A percentile compares a stretch with the other conserved stretches of the same genome.
Conservation (phyloP, 2,329 filamentous ascomycete species). For the Pseudofabraea citricarpa region DNA sequence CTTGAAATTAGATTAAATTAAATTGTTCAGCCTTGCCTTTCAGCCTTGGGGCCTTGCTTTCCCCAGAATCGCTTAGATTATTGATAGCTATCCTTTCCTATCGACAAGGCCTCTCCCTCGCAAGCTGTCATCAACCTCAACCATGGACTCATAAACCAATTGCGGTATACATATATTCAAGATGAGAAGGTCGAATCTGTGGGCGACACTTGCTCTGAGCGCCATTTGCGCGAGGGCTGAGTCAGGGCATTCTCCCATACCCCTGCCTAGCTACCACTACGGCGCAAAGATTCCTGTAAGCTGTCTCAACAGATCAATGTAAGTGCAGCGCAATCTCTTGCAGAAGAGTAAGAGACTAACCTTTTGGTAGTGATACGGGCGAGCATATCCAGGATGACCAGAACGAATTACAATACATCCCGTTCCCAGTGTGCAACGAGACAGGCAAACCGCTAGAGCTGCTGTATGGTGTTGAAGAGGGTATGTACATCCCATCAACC, state of each 20-base stretch:
- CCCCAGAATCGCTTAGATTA: background rate
- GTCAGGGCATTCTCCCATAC: slow-evolving; percentile 21
- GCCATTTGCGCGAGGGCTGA: background rate
- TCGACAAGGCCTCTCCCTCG: background rate
- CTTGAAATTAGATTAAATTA: no score
- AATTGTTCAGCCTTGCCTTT: slow-evolving; percentile 1
- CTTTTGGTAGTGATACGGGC: slow-evolving; percentile 64
- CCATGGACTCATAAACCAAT: background rate
- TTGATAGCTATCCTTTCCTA: background rate
- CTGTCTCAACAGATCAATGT: slow-evolving; percentile 72
- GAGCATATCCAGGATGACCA: slow-evolving; percentile 80
- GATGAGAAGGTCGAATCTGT: no score
- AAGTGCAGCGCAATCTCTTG: slow-evolving; percentile 29
- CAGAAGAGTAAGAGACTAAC: no score
- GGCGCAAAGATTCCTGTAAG: slow-evolving; percentile 64
- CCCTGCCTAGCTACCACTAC: slow-evolving; percentile 58
- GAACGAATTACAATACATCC: slow-evolving; percentile 85
- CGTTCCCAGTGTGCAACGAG: slow-evolving; percentile 87
- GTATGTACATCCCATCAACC: slow-evolving; percentile 20
- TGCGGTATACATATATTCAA: no score
- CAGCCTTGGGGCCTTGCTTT: background rate
- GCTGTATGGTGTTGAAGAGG: slow-evolving; percentile 70
- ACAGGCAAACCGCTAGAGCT: slow-evolving; percentile 78
- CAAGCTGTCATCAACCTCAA: background rate
- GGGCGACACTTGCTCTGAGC: no score